Base-by-base conservation (phyloP, 257 asterid species). In the Catharanthus roseus region DNA sequence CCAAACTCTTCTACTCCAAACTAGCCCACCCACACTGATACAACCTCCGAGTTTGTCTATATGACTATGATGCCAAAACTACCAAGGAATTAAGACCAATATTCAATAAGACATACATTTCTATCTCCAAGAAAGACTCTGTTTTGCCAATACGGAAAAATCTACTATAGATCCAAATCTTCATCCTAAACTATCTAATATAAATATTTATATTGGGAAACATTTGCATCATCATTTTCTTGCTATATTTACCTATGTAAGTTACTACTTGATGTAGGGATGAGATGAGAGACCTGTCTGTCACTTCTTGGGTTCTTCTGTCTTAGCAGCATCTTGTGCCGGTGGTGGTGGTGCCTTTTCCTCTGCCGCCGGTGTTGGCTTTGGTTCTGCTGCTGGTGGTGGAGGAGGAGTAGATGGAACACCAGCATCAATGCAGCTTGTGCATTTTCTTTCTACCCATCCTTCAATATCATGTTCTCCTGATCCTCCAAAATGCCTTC, bases 401-500 rank as follows among this genome's bases (percentile, higher is more conserved):
- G 73, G 69, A 11, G 70, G 65, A 16, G 72, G 73, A 23, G 72
- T 60, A 44, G 75, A 57, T 66, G 67, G 67, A 44, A 77, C 41
- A 4, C 82, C 78, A 6, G 77, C 74, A 69, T 73, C 77, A 31
- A 77, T 73, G 71, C 77, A 77, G 67, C 73, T 77, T 67, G 77
- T 77, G 80, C 80, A 77, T 81, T 80, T 87, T 77, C 83, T 85
- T 72, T 91, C 97, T 13, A 91, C 89, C 93, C 96, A 89, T 5
- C 97, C 96, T 79, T 90, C 95, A 13, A 86, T 61, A 78, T 90
- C 96, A 45, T 86, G 89, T 24, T 88, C 96, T 8, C 96, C 95
- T 15, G 83, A 71, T 54, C 89, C 88, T 16, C 95, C 90, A 33
- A 82, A 70, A 77, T 85, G 96, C 5, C 82, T 75, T 10, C 95